Evolutionary conservation across 1,284 basidiomycete species (phyloP).

Genomic region (Schizophyllum amplum): DNA sequence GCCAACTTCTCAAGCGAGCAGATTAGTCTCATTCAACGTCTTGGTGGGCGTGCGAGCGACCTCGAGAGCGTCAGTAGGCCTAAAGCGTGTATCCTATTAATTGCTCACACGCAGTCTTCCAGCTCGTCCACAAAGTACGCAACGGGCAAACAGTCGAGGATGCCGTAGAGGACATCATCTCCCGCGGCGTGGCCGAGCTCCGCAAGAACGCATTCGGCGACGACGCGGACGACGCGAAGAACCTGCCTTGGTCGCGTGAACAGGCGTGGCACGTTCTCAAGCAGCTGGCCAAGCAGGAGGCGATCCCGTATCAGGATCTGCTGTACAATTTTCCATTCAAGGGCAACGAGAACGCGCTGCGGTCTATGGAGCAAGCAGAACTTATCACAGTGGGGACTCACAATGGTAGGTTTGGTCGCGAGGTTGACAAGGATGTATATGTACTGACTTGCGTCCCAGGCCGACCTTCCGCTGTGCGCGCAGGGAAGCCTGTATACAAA

Average conservation of each 20-base stretch:
- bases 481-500: conserved; percentile 86
- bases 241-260: conserved; percentile 75
- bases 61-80: conserved; percentile 60
- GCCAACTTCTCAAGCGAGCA: conserved; percentile 47
- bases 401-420: conserved; percentile 41
- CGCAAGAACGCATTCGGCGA: conserved; percentile 92
- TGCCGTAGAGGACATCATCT: conserved; percentile 86
- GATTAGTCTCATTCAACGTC: conserved; percentile 50
- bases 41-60: conserved; percentile 86
- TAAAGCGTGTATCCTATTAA: neutral
- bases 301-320: conserved; percentile 79
- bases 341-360: conserved; percentile 75
- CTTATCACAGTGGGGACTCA: conserved; percentile 74
- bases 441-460: conserved; percentile 41
- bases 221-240: conserved; percentile 80
- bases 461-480: conserved; percentile 76
- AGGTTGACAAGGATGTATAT: neutral
- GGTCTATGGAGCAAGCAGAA: conserved; percentile 86
- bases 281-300: conserved; percentile 58
- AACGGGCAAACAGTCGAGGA: conserved; percentile 68
- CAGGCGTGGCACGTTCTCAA: conserved; percentile 88
- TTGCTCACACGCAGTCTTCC: conserved; percentile 5
- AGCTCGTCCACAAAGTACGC: conserved; percentile 83
- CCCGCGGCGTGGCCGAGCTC: conserved; percentile 73
- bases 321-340: conserved; percentile 88